Evolutionary conservation across 1,284 basidiomycete species (phyloP).

Genomic region (Kalmanozyma brasiliensis): DNA sequence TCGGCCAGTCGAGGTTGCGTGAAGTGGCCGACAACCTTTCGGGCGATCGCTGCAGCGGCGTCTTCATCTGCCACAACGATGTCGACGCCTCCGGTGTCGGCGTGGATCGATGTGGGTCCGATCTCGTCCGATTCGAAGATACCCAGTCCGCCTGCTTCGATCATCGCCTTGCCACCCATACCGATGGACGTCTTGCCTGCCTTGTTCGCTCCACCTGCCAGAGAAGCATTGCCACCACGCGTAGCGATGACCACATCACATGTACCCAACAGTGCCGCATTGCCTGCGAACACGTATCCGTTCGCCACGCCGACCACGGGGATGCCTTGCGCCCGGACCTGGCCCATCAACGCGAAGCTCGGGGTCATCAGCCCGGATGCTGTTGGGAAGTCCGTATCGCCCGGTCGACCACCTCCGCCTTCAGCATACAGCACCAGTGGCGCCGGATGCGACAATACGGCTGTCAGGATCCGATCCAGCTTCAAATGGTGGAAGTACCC

Average conservation of each 20-base stretch:
- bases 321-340: constrained; percentile 37
- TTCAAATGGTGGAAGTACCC: constrained; percentile 52
- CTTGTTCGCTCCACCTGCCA: constrained; percentile 6
- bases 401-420: constrained; percentile 53
- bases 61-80: constrained; percentile 42
- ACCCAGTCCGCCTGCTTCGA: constrained; percentile 53
- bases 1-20: constrained; percentile 17
- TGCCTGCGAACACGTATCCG: constrained; percentile 55
- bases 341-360: constrained; percentile 47
- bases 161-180: constrained; percentile 56
- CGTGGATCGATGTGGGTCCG: constrained; percentile 36
- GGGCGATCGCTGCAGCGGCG: constrained; percentile 21
- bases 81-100: constrained; percentile 44
- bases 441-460: constrained; percentile 27
- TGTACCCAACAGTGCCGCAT: constrained; percentile 51
- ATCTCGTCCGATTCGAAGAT: constrained; percentile 41
- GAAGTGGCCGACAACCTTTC: constrained; percentile 39
- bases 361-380: constrained; percentile 42
- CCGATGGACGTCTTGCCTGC: constrained; percentile 37
- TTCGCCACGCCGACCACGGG: constrained; percentile 48
- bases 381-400: constrained; percentile 38
- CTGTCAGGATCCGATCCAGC: constrained; percentile 44
- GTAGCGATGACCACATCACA: constrained; percentile 54
- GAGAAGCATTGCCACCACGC: constrained; percentile 6
- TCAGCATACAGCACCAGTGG: constrained; percentile 55